Conservation (phyloP, 1,284 basidiomycete genomes). For the Rhodotorula sp. region DNA sequence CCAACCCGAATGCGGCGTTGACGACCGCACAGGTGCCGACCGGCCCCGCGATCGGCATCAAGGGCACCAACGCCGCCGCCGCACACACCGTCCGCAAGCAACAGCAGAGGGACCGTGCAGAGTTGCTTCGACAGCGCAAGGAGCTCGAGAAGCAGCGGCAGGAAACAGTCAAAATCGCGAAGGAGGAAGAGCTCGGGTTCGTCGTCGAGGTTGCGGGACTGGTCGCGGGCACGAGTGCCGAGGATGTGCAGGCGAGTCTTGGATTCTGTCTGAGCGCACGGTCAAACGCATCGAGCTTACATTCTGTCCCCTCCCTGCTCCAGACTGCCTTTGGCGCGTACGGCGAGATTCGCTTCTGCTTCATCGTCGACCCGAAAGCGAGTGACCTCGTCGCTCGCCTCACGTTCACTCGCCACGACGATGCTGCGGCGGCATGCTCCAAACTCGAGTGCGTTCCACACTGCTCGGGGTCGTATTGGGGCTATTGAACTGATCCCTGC, state of each 20-base stretch:
- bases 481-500: not conserved
- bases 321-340: constrained; percentile 42
- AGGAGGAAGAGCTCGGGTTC: constrained; percentile 30
- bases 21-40: not conserved
- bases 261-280: not conserved
- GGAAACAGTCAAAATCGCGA: constrained; percentile 8
- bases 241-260: constrained; percentile 38
- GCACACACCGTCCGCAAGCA: not conserved
- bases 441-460: constrained; percentile 32
- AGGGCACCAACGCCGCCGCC: constrained; percentile 5
- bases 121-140: constrained; percentile 7
- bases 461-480: too few species aligned
- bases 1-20: not conserved
- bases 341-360: constrained; percentile 37
- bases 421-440: constrained; percentile 27
- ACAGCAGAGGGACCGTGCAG: constrained; percentile 7
- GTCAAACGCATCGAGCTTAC: too few species aligned
- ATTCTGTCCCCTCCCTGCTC: too few species aligned
- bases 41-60: constrained; percentile 13
- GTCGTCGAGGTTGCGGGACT: constrained; percentile 40
- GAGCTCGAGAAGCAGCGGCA: constrained; percentile 10
- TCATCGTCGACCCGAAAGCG: constrained; percentile 25
- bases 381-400: constrained; percentile 28
- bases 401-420: constrained; percentile 31
- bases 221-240: constrained; percentile 39